Conservation (phyloP, 192 early-diverging fungal species). For the Rhizoclosmatium globosum region DNA sequence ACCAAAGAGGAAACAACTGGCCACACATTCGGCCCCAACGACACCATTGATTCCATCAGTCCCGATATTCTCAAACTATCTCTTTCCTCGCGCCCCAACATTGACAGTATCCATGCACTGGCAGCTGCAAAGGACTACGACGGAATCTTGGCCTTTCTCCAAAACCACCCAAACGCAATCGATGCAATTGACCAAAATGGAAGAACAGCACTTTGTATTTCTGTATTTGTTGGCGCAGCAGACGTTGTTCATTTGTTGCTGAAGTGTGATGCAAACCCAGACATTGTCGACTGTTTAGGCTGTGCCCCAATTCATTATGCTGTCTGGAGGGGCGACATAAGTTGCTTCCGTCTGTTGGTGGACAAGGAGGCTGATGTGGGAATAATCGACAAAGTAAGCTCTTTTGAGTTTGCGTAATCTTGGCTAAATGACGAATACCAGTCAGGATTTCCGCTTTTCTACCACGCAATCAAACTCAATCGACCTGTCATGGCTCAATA, state of each 20-base stretch:
- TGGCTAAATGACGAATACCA: no score
- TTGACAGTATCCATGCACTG: no score
- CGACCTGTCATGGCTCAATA: background rate
- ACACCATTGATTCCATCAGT: no score
- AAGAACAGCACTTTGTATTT: background rate
- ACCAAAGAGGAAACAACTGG: no score
- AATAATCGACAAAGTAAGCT: constrained; percentile 7
- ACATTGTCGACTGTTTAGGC: background rate
- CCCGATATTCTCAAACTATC: no score
- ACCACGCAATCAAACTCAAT: constrained; percentile 10
- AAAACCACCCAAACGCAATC: no score
- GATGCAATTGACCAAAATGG: background rate
- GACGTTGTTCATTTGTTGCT: background rate
- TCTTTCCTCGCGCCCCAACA: no score
- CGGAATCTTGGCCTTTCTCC: no score
- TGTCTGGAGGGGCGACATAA: background rate
- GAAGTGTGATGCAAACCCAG: background rate
- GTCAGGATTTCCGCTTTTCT: constrained; percentile 16
- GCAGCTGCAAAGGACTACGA: no score
- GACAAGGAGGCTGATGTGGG: background rate
- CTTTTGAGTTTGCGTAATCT: no score
- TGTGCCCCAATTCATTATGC: constrained; percentile 13
- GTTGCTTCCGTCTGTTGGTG: background rate
- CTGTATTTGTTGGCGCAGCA: background rate
- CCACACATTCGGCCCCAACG: no score